Conservation (phyloP, 1,284 basidiomycete species). For the Trametes versicolor region DNA sequence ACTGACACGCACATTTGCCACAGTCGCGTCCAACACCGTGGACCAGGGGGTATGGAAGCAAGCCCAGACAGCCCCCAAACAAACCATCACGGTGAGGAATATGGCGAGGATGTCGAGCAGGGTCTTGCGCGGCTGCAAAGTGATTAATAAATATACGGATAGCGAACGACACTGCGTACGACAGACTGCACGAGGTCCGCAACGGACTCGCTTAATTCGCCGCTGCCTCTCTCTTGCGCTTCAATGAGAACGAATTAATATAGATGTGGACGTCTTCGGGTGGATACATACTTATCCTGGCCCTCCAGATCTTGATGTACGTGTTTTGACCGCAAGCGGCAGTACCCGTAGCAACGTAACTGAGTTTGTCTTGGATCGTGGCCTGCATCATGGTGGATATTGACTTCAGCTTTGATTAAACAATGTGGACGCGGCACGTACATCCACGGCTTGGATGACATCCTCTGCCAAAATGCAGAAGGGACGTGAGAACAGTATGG, state of each 20-base stretch:
- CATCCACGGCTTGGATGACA: not conserved
- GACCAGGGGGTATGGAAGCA: not conserved
- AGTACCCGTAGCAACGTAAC: not conserved
- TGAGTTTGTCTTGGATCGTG: not conserved
- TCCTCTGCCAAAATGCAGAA: not conserved
- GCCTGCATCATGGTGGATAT: not conserved
- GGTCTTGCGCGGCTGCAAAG: not conserved
- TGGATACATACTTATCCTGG: not conserved
- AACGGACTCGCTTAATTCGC: not conserved
- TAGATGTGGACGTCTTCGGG: not conserved
- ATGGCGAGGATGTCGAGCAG: not conserved
- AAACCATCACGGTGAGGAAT: not conserved
- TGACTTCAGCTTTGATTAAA: not conserved
- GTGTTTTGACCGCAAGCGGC: not conserved
- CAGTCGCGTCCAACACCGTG: not conserved
- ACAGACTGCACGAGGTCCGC: slow-evolving; percentile 1
- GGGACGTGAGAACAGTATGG: not conserved
- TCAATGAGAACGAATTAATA: not conserved
- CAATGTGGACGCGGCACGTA: not conserved
- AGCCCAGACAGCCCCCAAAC: not conserved
- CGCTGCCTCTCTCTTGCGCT: not conserved
- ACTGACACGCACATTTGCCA: not conserved
- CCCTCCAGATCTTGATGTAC: slow-evolving; percentile 6
- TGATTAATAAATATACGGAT: not conserved
- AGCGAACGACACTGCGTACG: not conserved